Percentiles rank a stretch among this genome's conserved stretches.
These are phyloP conservation scores for Erodium chrysanthum DNA, from an alignment of 441 rosid species.

Conservation along the genomic window DNA sequence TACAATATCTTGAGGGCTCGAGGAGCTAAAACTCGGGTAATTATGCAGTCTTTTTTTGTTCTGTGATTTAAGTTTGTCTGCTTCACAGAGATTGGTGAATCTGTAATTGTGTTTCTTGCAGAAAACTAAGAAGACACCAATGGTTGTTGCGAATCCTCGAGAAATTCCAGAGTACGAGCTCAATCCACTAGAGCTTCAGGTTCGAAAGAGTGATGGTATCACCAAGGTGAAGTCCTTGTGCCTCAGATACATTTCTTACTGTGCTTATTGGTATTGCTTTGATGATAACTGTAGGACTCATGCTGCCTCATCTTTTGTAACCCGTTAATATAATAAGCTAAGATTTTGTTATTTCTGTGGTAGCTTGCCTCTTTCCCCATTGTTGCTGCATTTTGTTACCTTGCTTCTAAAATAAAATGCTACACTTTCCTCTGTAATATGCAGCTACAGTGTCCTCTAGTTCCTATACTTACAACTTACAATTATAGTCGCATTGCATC, in stretches of 20 bases:
- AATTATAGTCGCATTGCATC: too few relatives aligned
- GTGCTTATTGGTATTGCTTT: not conserved
- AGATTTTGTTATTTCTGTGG: not conserved
- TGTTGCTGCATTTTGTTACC: not conserved
- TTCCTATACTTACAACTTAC: too few relatives aligned
- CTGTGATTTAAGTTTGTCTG: conserved; percentile 4
- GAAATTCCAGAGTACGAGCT: conserved; percentile 94
- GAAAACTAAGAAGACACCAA: conserved; percentile 82
- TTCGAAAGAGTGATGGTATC: conserved; percentile 79
- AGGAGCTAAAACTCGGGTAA: conserved; percentile 85
- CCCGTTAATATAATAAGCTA: not conserved
- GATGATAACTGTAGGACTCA: not conserved
- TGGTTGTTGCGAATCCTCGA: conserved; percentile 74
- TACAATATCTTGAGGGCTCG: conserved; percentile 74
- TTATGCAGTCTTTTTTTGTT: not conserved
- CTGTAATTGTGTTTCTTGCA: conserved; percentile 23
- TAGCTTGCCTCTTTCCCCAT: not conserved
- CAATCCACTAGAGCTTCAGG: conserved; percentile 81
- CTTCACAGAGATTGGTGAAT: not conserved
- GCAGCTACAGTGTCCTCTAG: too few relatives aligned
- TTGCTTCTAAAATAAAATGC: not conserved
- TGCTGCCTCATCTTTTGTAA: not conserved
- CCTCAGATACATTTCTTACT: not conserved
- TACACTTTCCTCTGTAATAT: not conserved
- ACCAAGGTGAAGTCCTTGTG: conserved; percentile 43